Base-by-base conservation (phyloP, 2,329 filamentous ascomycete species). In the Blumeriella jaapii region DNA sequence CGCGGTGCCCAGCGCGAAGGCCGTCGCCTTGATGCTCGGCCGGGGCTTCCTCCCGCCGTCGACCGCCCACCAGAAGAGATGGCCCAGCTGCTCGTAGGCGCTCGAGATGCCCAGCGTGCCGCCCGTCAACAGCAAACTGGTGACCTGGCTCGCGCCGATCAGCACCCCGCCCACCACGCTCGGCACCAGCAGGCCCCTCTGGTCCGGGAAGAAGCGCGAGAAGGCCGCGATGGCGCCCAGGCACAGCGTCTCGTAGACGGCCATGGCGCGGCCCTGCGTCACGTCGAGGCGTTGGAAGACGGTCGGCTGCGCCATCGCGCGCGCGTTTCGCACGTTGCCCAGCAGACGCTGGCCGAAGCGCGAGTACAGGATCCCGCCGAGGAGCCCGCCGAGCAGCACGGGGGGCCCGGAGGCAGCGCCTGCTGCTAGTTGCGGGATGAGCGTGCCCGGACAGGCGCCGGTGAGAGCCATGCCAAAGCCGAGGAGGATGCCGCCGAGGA, bases 381-480 rank as follows among this genome's bases (percentile, higher is more conserved):
- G 40, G 0, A 72, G 42, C 15, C 65, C 68, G 5, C 78, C 77
- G 0, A 58, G 56, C 2, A 79, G 56, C 0, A 69, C 67, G 34
- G 63, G 68, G 12, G 29, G 29, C 4, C 34, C 27, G 12, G 35
- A 39, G 15, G 30, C 12, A 8, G 66, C 41, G 5, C 25, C 31
- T n/a, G 31, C 26, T 25, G 14, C 72, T 8, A 71, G 50, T 53
- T 82, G 76, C 0, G 69, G 67, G 29, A 77, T 64, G 3, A 78
- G 62, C 1, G 74, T 78, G 1, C 77, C 77, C 0, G 78, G 74
- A 40, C 77, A 81, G 0, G 75, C 69, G 6, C 74, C 75, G 0
- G 74, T 69, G 11, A 80, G 57, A 5, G 71, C 65, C 75, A 82
- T 79, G 36, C 78, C 78, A n/a, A 67, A 54, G 22, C 78, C 77